phyloP scores from a whole-genome alignment of 2,329 filamentous ascomycete species.

The Cordyceps tenuipes region DNA sequence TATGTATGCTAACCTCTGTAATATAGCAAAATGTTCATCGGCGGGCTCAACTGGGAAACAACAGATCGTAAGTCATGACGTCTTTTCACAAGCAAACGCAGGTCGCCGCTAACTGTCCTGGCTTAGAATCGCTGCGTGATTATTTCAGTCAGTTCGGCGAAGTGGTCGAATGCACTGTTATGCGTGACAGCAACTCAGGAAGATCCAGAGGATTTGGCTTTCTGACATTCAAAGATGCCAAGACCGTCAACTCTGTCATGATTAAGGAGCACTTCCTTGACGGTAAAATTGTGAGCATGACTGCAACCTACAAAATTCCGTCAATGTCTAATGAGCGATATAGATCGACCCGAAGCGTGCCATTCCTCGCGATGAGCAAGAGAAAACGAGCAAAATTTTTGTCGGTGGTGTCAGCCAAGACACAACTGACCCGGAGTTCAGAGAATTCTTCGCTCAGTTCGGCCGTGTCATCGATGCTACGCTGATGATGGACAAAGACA shows the following conservation, averaged over 20 bases:
- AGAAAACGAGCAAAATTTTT: conserved; percentile 97
- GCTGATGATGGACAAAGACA: conserved; percentile 99
- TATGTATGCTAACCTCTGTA: background rate
- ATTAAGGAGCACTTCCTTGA: conserved; percentile 98
- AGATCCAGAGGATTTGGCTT: conserved; percentile 95
- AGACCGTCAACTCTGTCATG: conserved; percentile 98
- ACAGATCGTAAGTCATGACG: conserved; percentile 73
- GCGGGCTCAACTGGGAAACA: conserved; percentile 97
- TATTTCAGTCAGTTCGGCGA: conserved; percentile 98
- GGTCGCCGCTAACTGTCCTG: background rate
- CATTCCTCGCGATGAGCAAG: conserved; percentile 94
- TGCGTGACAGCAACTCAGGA: conserved; percentile 90
- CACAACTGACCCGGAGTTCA: conserved; percentile 91
- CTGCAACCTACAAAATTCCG: background rate
- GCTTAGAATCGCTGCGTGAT: conserved; percentile 81
- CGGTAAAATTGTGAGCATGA: conserved; percentile 79
- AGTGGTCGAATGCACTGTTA: conserved; percentile 97
- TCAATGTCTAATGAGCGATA: conserved; percentile 16
- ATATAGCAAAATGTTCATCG: conserved; percentile 97
- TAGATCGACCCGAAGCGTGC: conserved; percentile 97
- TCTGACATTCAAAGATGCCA: conserved; percentile 93
- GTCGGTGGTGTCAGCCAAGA: conserved; percentile 97
- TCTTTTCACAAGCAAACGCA: background rate
- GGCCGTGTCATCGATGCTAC: conserved; percentile 94
- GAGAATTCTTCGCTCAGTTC: conserved; percentile 93